Percentiles rank a stretch among this genome's conserved stretches.
Conservation (phyloP, 495 filamentous ascomycete species). For the Podospora comata region DNA sequence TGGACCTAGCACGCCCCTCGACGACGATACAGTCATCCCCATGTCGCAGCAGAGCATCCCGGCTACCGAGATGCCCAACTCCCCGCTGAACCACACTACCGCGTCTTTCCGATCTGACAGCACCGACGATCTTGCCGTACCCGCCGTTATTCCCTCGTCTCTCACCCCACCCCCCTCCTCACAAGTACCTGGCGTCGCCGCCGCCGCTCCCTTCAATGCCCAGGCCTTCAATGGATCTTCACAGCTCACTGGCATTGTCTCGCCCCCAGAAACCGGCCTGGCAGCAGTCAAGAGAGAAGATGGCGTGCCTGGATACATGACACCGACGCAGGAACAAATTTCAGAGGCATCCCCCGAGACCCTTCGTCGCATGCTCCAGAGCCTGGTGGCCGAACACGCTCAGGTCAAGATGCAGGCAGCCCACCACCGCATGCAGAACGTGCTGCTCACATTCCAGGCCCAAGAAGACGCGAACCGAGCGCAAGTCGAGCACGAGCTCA, state of each 20-base stretch:
- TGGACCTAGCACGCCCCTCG: slow-evolving; percentile 42
- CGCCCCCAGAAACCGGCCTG: slow-evolving; percentile 56
- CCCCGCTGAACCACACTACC: slow-evolving; percentile 35
- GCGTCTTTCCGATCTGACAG: slow-evolving; percentile 40
- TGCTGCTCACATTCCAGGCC: slow-evolving; percentile 79
- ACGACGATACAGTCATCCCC: slow-evolving; percentile 29
- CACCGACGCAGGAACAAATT: slow-evolving; percentile 63
- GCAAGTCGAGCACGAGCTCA: slow-evolving; percentile 89
- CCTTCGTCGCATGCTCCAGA: slow-evolving; percentile 54
- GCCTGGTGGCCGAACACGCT: slow-evolving; percentile 53
- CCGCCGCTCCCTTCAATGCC: slow-evolving; percentile 33
- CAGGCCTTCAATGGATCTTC: slow-evolving; percentile 42
- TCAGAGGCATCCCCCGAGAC: slow-evolving; percentile 56
- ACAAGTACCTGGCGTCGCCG: slow-evolving; percentile 50
- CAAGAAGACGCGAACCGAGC: slow-evolving; percentile 82
- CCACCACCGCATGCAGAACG: slow-evolving; percentile 90
- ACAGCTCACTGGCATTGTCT: slow-evolving; percentile 43
- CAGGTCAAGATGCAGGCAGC: slow-evolving; percentile 76
- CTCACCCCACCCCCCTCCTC: slow-evolving; percentile 76
- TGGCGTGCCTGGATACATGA: slow-evolving; percentile 49
- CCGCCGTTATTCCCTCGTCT: slow-evolving; percentile 46
- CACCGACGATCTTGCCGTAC: slow-evolving; percentile 37
- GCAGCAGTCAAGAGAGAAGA: slow-evolving; percentile 50
- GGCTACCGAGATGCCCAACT: slow-evolving; percentile 43
- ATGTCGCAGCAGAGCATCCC: slow-evolving; percentile 45